Evolutionary conservation across 805 yeast genomes (phyloP).

Genomic region (Candida khao-thaluensis): DNA sequence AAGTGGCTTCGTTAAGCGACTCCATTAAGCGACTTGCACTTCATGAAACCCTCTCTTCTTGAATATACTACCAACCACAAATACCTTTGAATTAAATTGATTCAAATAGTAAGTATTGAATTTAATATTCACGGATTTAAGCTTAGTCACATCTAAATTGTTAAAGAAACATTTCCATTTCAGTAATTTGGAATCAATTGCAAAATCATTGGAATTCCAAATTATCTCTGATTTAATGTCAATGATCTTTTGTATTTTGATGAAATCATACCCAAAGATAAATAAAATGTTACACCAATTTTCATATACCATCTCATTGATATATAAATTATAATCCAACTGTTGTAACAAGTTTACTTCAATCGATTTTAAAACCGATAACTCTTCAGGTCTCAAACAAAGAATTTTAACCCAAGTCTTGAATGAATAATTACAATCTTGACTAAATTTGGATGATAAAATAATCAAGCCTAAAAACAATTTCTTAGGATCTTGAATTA

Average conservation of each 20-base stretch:
- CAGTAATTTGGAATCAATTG: slow-evolving; percentile 21
- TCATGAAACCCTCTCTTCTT: slow-evolving; percentile 15
- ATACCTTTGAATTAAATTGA: slow-evolving; percentile 31
- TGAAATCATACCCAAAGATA: slow-evolving; percentile 45
- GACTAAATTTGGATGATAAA: slow-evolving; percentile 68
- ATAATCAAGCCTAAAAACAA: slow-evolving; percentile 67
- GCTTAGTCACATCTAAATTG: slow-evolving; percentile 22
- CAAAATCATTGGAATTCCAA: slow-evolving; percentile 25
- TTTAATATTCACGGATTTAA: slow-evolving; percentile 24
- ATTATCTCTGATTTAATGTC: slow-evolving; percentile 20
- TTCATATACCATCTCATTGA: slow-evolving; percentile 49
- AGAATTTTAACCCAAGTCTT: slow-evolving; percentile 74
- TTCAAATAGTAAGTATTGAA: slow-evolving; percentile 27
- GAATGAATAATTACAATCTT: slow-evolving; percentile 69
- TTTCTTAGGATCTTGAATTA: slow-evolving; percentile 50
- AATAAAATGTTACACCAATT: slow-evolving; percentile 45
- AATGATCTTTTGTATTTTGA: slow-evolving; percentile 31
- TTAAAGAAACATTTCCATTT: slow-evolving; percentile 31
- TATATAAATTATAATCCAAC: slow-evolving; percentile 56
- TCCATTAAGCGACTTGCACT: too few species aligned
- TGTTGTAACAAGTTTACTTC: slow-evolving; percentile 54
- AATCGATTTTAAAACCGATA: slow-evolving; percentile 46
- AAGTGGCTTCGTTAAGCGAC: too few species aligned
- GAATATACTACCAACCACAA: slow-evolving; percentile 19
- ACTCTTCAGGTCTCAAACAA: slow-evolving; percentile 42